Conservation (phyloP, 805 yeast species). For the Candida coquimbonensis region DNA sequence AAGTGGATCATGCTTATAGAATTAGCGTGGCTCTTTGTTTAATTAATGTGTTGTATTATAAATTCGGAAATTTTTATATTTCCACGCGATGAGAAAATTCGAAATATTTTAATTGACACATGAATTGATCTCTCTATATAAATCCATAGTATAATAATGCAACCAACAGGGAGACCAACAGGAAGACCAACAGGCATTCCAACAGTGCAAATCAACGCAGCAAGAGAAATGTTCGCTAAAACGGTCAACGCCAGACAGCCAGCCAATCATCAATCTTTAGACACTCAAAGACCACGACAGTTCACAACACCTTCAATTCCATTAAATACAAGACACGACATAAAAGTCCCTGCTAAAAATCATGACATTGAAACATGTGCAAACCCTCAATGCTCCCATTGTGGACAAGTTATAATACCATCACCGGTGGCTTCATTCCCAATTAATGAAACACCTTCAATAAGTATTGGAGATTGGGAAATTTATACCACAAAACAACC, state of each 20-base stretch:
- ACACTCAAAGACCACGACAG: background rate
- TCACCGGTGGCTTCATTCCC: slow-evolving; percentile 65
- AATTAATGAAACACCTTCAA: slow-evolving; percentile 58
- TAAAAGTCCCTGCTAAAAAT: slow-evolving; percentile 36
- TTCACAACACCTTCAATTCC: slow-evolving; percentile 1
- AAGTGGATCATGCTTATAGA: background rate
- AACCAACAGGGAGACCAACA: slow-evolving; percentile 1
- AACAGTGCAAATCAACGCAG: slow-evolving; percentile 50
- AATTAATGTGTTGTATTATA: too few species aligned
- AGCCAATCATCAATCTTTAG: background rate
- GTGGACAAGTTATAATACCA: slow-evolving; percentile 74
- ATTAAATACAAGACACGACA: slow-evolving; percentile 5
- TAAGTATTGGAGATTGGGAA: slow-evolving; percentile 67
- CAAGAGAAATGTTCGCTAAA: slow-evolving; percentile 52
- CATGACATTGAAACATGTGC: slow-evolving; percentile 26
- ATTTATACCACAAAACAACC: slow-evolving; percentile 69
- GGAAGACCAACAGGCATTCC: slow-evolving; percentile 39
- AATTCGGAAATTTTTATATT: too few species aligned
- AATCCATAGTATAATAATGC: background rate
- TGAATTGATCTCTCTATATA: too few species aligned
- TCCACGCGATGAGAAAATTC: too few species aligned
- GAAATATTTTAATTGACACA: too few species aligned
- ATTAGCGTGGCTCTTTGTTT: too few species aligned
- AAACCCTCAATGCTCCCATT: slow-evolving; percentile 48
- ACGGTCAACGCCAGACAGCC: slow-evolving; percentile 31